Evolutionary conservation across 306 rosid genomes (phyloP).

Genomic region (barrel medic (Medicago truncatula)): DNA sequence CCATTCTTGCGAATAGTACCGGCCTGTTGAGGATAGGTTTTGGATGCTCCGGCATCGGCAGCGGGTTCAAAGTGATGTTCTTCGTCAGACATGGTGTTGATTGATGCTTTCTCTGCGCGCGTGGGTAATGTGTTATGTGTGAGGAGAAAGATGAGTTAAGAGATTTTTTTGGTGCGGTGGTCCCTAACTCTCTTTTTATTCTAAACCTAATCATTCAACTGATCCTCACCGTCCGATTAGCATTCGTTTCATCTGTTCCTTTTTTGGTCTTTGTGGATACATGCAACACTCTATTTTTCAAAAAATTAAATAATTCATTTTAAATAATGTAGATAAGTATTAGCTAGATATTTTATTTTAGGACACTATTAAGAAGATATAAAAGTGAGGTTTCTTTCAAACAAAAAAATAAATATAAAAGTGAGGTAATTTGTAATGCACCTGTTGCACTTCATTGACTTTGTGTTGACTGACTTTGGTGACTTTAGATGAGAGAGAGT

Average conservation of each 20-base stretch:
- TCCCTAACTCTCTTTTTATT: constrained; percentile 15
- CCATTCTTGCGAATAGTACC: constrained; percentile 79
- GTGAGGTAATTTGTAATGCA: too few relatives aligned
- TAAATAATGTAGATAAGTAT: not conserved
- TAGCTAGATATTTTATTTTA: not conserved
- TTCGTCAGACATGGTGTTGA: constrained; percentile 65
- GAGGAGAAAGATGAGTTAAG: not conserved
- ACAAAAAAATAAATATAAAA: too few relatives aligned
- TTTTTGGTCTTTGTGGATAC: not conserved
- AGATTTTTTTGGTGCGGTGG: constrained; percentile 32
- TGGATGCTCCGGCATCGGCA: constrained; percentile 76
- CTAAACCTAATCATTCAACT: not conserved
- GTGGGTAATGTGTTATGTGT: not conserved
- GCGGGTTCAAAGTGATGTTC: constrained; percentile 77
- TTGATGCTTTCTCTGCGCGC: not conserved
- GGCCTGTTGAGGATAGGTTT: constrained; percentile 74
- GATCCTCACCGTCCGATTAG: constrained; percentile 2
- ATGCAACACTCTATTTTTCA: too few relatives aligned
- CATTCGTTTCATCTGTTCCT: not conserved
- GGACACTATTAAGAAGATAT: too few relatives aligned
- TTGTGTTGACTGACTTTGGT: too few relatives aligned
- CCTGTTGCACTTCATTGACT: too few relatives aligned
- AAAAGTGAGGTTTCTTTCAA: too few relatives aligned
- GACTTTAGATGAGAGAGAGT: too few relatives aligned
- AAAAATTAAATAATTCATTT: too few relatives aligned